These are phyloP conservation scores for Scleroderma bovista DNA, from an alignment of 768 basidiomycete genomes.

Conservation along the genomic window DNA sequence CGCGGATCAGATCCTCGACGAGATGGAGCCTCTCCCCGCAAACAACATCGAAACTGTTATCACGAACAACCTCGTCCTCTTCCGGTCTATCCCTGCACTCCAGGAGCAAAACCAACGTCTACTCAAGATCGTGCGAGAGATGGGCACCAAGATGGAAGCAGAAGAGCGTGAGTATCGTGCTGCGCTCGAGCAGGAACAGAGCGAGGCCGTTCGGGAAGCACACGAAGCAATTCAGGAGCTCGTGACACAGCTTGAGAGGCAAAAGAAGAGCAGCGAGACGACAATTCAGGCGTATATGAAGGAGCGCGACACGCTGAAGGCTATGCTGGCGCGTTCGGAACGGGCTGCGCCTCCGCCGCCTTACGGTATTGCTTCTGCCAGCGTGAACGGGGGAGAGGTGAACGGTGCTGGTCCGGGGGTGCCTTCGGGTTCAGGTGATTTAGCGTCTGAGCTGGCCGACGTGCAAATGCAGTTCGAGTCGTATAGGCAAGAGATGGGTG, in stretches of 20 bases:
- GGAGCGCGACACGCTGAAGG: constrained; percentile 81
- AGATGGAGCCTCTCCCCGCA: constrained; percentile 40
- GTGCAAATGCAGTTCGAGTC: constrained; percentile 77
- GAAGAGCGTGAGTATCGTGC: constrained; percentile 76
- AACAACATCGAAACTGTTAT: constrained; percentile 75
- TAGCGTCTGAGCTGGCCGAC: constrained; percentile 60
- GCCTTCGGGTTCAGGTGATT: constrained; percentile 29
- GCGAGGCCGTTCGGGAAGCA: constrained; percentile 79
- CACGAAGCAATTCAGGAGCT: constrained; percentile 81
- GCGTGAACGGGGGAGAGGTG: constrained; percentile 9
- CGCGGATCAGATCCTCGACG: constrained; percentile 54
- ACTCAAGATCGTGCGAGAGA: constrained; percentile 74
- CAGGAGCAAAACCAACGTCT: constrained; percentile 91
- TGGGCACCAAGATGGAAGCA: constrained; percentile 80
- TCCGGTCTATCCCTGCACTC: constrained; percentile 71
- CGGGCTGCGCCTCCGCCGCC: constrained; percentile 11
- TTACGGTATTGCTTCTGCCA: constrained; percentile 17
- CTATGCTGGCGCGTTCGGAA: constrained; percentile 59
- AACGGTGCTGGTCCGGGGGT: constrained; percentile 17
- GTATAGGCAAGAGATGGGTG: constrained; percentile 73
- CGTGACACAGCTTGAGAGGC: constrained; percentile 69
- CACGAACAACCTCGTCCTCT: constrained; percentile 83
- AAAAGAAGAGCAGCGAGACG: constrained; percentile 65
- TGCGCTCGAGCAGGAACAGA: constrained; percentile 65
- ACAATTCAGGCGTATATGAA: constrained; percentile 77